Evolutionary conservation across 2,329 filamentous ascomycete genomes (phyloP).

Genomic region (Lecanicillium sp.): DNA sequence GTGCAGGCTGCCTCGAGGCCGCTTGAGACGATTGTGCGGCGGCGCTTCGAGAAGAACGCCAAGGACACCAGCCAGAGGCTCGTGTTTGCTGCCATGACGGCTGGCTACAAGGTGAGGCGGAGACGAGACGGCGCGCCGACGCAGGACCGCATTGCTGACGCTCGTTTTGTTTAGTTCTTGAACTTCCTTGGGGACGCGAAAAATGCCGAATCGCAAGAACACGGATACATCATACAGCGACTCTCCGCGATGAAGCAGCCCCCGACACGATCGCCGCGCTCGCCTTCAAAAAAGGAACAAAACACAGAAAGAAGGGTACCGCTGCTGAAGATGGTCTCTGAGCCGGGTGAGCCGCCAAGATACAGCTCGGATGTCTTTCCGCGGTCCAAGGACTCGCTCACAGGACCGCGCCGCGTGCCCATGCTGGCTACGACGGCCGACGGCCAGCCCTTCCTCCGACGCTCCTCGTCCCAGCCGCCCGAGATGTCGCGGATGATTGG

Average conservation of each 20-base stretch:
- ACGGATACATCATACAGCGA: constrained; percentile 36
- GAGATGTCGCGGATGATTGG: constrained; percentile 53
- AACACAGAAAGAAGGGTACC: constrained; percentile 23
- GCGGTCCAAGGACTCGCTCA: constrained; percentile 18
- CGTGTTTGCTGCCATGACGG: constrained; percentile 54
- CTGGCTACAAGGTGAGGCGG: constrained; percentile 58
- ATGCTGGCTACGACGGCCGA: constrained; percentile 46
- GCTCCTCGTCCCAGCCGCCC: constrained; percentile 58
- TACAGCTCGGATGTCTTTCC: constrained; percentile 29
- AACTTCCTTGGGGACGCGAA: constrained; percentile 34
- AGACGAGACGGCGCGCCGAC: not conserved
- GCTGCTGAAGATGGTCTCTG: constrained; percentile 29
- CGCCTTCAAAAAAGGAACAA: constrained; percentile 11
- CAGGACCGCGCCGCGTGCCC: constrained; percentile 50
- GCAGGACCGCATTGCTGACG: not conserved
- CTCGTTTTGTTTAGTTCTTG: constrained; percentile 30
- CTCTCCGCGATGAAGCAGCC: constrained; percentile 25
- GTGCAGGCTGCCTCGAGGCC: constrained; percentile 30
- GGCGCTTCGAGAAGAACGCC: constrained; percentile 56
- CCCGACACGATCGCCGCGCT: constrained; percentile 7
- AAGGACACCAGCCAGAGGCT: constrained; percentile 53
- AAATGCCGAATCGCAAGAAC: constrained; percentile 31
- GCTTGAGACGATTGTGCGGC: constrained; percentile 52
- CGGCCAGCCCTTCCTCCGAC: constrained; percentile 58
- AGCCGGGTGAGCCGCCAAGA: constrained; percentile 32